Base-by-base conservation (phyloP, 176 grass and related monocot species). In the Phoenix dactylifera region DNA sequence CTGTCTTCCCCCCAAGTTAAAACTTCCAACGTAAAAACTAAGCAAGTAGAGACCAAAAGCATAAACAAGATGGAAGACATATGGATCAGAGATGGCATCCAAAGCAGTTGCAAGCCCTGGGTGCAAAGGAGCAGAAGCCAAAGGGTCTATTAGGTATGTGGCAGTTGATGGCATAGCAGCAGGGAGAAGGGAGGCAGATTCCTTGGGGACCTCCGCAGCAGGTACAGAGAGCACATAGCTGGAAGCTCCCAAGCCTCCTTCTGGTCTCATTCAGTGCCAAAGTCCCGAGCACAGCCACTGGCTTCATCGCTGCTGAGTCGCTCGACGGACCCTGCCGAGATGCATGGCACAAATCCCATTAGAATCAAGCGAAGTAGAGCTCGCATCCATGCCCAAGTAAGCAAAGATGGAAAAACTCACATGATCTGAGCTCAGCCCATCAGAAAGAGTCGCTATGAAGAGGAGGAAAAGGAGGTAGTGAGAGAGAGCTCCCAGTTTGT, bases 81-180 rank as follows among this genome's bases (percentile, higher is more conserved):
- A 15, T 49, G 18, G 69, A 77, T 68, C 52, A 68, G 26, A 85
- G 65, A 29, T 89, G 78, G 85, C 89, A 95, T 58, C 55, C 83
- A 64, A 95, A 58, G 75, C 85, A 95, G 77, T 85, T 95, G 65
- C 89, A 95, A 3, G 79, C 77, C 22, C 69, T 65, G 1, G 89
- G 89, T 3, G 82, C 81, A 66, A 88, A 94, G 60, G 89, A 84
- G 77, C 89, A 94, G 80, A 87, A 83, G 53, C 89, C 89, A 60
- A 93, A 93, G 54, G 89, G 89, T 60, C 83, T 60, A 55, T 93
- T 93, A 6, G 89, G 89, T 28, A 93, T 93, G 63, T 87, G 87
- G 77, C 89, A 93, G 68, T 93, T 93, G 80, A 93, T 87, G 29
- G 89, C 84, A 75, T 94, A 94, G 84, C 89, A 94, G 81, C 89